A percentile compares a stretch with the other conserved stretches of the same genome.
phyloP scores from a whole-genome alignment of 2,329 filamentous ascomycete genomes.

The Aspergillus bombycis region DNA sequence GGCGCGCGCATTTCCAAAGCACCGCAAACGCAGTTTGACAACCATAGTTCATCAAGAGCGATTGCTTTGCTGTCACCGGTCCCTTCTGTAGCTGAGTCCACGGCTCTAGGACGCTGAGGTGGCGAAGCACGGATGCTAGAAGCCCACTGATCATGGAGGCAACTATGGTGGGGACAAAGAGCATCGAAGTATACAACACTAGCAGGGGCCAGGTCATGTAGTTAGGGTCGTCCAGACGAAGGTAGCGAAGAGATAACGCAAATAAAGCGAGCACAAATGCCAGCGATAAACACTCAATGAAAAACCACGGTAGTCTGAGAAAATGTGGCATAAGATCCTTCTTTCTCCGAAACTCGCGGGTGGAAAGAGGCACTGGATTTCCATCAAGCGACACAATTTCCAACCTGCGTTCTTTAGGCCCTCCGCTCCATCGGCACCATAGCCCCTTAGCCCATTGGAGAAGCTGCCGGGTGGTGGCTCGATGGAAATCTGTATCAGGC shows the following conservation, averaged over 20 bases:
- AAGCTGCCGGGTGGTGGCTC: slow-evolving; percentile 22
- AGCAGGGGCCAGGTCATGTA: not conserved
- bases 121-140: slow-evolving; percentile 21
- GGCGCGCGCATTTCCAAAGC: not conserved
- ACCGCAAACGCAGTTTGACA: not conserved
- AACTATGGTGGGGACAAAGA: slow-evolving; percentile 24
- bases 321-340: slow-evolving; percentile 25
- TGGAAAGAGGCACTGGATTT: not conserved
- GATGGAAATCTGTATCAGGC: slow-evolving; percentile 9
- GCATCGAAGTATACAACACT: slow-evolving; percentile 14
- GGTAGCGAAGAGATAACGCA: slow-evolving; percentile 8
- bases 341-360: slow-evolving; percentile 1
- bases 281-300: slow-evolving; percentile 22
- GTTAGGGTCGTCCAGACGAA: not conserved
- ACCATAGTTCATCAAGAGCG: slow-evolving; percentile 12
- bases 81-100: slow-evolving; percentile 24
- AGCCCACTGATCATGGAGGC: slow-evolving; percentile 24
- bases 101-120: slow-evolving; percentile 24
- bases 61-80: slow-evolving; percentile 11
- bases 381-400: slow-evolving; percentile 8
- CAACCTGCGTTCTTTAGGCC: slow-evolving; percentile 8
- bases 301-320: slow-evolving; percentile 21
- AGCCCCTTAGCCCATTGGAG: slow-evolving; percentile 20
- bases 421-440: slow-evolving; percentile 19
- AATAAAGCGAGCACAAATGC: slow-evolving; percentile 17